phyloP scores from a whole-genome alignment of 1,284 basidiomycete genomes.

The Rhodotorula sp. region DNA sequence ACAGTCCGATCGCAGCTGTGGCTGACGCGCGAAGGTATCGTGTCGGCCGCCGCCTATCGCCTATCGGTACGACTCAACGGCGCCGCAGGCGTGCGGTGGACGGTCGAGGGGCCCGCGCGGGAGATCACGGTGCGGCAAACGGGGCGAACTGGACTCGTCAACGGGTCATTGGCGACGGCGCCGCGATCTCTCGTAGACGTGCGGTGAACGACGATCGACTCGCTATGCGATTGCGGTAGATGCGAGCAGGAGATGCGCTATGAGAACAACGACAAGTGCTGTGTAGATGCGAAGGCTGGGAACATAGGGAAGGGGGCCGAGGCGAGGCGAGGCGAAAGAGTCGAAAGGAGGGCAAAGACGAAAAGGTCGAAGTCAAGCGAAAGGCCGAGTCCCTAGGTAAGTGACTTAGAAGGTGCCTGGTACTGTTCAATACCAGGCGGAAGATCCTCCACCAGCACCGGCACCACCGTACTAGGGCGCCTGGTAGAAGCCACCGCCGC shows the following conservation, averaged over 20 bases:
- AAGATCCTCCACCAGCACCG: too few relatives aligned
- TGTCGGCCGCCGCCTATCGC: conserved; percentile 8
- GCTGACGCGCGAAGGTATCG: conserved; percentile 8
- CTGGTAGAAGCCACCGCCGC: too few relatives aligned
- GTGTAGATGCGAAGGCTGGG: too few relatives aligned
- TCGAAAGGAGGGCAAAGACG: too few relatives aligned
- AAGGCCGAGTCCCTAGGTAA: too few relatives aligned
- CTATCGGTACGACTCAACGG: neutral
- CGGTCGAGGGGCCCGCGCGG: neutral
- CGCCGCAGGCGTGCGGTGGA: neutral
- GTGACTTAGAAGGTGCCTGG: too few relatives aligned
- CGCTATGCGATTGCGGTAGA: neutral
- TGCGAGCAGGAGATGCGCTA: neutral
- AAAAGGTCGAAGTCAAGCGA: too few relatives aligned
- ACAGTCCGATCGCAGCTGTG: conserved; percentile 2
- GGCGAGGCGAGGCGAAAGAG: too few relatives aligned
- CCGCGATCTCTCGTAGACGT: neutral
- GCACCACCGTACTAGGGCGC: too few relatives aligned
- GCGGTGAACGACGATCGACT: neutral
- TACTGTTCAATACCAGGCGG: too few relatives aligned
- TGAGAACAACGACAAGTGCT: neutral
- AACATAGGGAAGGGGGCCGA: too few relatives aligned
- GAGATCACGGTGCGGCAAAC: conserved; percentile 1
- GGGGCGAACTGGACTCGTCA: too few relatives aligned
- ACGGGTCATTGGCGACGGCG: neutral